Evolutionary conservation across 148 eudicot species (phyloP).

Genomic region (Heliamphora exappendiculata): DNA sequence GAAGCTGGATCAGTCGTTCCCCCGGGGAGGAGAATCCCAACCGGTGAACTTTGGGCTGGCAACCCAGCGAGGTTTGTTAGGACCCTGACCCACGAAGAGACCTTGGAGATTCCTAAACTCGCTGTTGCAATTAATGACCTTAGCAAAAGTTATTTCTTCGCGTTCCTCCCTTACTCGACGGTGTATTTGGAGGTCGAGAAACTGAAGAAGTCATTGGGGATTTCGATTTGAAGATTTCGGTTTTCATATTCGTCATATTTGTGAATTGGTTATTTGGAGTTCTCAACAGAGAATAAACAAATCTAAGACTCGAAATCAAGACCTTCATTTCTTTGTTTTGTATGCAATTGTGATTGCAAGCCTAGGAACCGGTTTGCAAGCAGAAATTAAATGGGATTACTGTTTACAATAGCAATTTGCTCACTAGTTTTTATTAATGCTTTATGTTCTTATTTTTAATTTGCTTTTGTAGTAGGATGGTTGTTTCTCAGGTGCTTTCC

Average conservation of each 20-base stretch:
- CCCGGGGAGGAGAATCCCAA: slow-evolving; percentile 93
- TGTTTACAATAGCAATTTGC: neutral
- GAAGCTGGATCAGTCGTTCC: slow-evolving; percentile 98
- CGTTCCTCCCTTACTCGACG: slow-evolving; percentile 91
- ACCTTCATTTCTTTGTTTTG: neutral
- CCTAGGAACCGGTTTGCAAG: neutral
- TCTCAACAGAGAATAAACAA: slow-evolving; percentile 22
- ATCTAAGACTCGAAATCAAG: slow-evolving; percentile 4
- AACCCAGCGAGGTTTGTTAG: slow-evolving; percentile 96
- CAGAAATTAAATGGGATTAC: neutral
- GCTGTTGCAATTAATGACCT: slow-evolving; percentile 91
- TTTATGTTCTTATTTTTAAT: neutral
- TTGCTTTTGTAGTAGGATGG: neutral
- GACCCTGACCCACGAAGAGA: slow-evolving; percentile 88
- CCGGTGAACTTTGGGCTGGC: slow-evolving; percentile 98
- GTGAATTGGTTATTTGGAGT: slow-evolving; percentile 17
- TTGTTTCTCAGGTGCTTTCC: neutral
- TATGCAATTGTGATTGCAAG: neutral
- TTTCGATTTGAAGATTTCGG: slow-evolving; percentile 39
- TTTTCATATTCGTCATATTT: slow-evolving; percentile 6
- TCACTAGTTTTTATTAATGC: neutral
- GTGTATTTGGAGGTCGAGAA: slow-evolving; percentile 95
- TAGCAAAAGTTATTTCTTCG: slow-evolving; percentile 61
- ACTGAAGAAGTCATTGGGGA: slow-evolving; percentile 68
- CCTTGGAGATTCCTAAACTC: slow-evolving; percentile 87